Percentiles rank a stretch among this genome's conserved stretches.
Conservation (phyloP, 1,284 basidiomycete genomes). For the Malassezia japonica region DNA sequence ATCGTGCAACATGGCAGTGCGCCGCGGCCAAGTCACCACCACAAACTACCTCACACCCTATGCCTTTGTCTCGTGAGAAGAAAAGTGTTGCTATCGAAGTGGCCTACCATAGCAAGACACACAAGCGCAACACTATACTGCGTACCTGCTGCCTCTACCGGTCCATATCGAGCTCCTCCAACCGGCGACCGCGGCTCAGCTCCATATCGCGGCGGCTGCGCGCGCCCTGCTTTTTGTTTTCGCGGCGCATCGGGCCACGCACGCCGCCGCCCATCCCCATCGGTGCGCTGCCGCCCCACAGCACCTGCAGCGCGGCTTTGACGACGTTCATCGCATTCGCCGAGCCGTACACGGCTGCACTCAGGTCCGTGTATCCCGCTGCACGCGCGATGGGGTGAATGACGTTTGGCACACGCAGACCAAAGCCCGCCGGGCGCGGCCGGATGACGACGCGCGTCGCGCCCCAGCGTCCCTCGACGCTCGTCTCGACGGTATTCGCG, state of each 20-base stretch:
- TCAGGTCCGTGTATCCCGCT: slow-evolving; percentile 85
- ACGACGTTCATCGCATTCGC: slow-evolving; percentile 63
- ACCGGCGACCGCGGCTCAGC: slow-evolving; percentile 33
- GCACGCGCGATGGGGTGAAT: slow-evolving; percentile 78
- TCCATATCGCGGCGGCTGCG: slow-evolving; percentile 30
- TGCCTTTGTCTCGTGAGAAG: too few relatives aligned
- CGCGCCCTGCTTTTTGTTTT: slow-evolving; percentile 43
- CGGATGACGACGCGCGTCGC: slow-evolving; percentile 73
- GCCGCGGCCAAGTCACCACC: too few relatives aligned
- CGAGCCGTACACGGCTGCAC: slow-evolving; percentile 86
- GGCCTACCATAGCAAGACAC: not conserved
- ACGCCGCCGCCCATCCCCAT: slow-evolving; percentile 44
- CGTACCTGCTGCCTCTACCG: too few relatives aligned
- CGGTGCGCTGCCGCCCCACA: slow-evolving; percentile 41
- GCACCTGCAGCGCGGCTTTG: slow-evolving; percentile 50
- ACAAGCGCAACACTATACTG: too few relatives aligned
- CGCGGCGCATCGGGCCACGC: slow-evolving; percentile 35
- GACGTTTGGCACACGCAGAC: slow-evolving; percentile 76
- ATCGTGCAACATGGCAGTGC: too few relatives aligned
- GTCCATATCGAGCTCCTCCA: slow-evolving; percentile 27
- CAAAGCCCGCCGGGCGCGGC: slow-evolving; percentile 78
- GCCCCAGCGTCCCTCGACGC: slow-evolving; percentile 72
- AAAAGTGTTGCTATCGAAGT: not conserved
- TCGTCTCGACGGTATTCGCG: slow-evolving; percentile 70
- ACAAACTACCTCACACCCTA: too few relatives aligned